Percentiles rank a stretch among this genome's conserved stretches.
phyloP scores from a whole-genome alignment of 108 stramenopile genomes.

The Schizochytrium sp. region DNA sequence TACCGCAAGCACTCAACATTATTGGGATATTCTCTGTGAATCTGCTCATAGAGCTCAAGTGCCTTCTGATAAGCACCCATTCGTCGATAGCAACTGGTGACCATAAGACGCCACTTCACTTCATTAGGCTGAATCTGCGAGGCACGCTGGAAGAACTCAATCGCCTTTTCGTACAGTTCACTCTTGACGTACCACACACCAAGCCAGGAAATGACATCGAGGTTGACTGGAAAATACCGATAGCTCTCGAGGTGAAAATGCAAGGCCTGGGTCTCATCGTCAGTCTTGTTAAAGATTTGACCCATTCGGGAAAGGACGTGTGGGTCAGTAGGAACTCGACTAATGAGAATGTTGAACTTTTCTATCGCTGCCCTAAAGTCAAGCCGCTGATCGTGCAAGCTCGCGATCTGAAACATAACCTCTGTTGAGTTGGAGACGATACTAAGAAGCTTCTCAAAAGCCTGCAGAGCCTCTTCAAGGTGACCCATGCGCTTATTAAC shows the following conservation, averaged over 20 bases:
- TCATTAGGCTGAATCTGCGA: conserved; percentile 85
- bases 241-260: conserved; percentile 82
- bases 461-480: conserved; percentile 80
- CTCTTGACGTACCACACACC: conserved; percentile 89
- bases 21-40: conserved; percentile 82
- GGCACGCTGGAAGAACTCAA: conserved; percentile 86
- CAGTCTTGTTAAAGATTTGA: conserved; percentile 78
- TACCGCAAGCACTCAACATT: conserved; percentile 82
- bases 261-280: conserved; percentile 80
- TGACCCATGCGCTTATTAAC: conserved; percentile 76
- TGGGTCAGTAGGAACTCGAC: conserved; percentile 83
- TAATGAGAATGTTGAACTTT: conserved; percentile 85
- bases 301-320: conserved; percentile 80
- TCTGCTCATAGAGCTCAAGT: conserved; percentile 80
- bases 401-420: conserved; percentile 87
- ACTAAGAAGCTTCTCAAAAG: conserved; percentile 87
- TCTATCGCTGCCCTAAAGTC: conserved; percentile 72
- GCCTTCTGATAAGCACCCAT: conserved; percentile 80
- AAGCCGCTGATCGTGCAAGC: conserved; percentile 79
- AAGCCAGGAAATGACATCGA: conserved; percentile 87
- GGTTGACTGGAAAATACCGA: conserved; percentile 84
- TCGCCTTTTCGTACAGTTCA: conserved; percentile 87
- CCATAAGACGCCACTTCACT: conserved; percentile 89
- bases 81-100: conserved; percentile 82
- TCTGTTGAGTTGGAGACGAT: conserved; percentile 85